Conservation (phyloP, 2,329 filamentous ascomycete species). For the Cordyceps cicadae region DNA sequence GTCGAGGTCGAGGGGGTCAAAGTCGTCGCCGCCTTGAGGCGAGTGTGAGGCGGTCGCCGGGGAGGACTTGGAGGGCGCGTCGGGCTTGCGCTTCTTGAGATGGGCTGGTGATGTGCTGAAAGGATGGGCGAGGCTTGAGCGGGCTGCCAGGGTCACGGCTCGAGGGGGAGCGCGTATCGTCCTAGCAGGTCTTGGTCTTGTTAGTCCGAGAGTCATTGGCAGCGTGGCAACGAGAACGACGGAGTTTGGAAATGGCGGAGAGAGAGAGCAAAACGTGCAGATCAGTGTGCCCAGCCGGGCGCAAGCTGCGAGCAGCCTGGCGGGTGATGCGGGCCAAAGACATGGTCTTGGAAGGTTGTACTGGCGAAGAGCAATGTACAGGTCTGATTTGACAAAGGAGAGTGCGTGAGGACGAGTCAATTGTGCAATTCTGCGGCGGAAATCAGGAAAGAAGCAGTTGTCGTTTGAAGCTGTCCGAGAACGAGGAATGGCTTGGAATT, state of each 20-base stretch:
- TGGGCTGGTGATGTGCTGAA: constrained; percentile 24
- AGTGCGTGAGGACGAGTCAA: neutral
- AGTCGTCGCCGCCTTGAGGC: constrained; percentile 19
- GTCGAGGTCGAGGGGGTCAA: constrained; percentile 40
- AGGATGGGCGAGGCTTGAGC: constrained; percentile 15
- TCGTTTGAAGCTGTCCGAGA: neutral
- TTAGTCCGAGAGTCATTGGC: neutral
- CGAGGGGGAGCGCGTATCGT: neutral
- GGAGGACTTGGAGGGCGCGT: constrained; percentile 15
- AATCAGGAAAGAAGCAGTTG: neutral
- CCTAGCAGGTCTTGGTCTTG: neutral
- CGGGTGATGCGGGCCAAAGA: neutral
- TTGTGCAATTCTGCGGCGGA: neutral
- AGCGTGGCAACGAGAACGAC: too few relatives aligned
- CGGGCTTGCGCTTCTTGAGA: constrained; percentile 31
- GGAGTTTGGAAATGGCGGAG: neutral
- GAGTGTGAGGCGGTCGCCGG: constrained; percentile 11
- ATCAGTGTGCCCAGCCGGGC: neutral
- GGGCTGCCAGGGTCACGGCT: neutral
- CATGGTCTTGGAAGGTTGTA: neutral
- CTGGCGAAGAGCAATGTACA: neutral
- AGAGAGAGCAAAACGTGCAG: neutral
- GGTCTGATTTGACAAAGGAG: neutral
- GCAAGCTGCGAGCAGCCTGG: neutral
- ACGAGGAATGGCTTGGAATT: neutral